Conservation (phyloP, 2,329 filamentous ascomycete species). For the Venturia aucupariae region DNA sequence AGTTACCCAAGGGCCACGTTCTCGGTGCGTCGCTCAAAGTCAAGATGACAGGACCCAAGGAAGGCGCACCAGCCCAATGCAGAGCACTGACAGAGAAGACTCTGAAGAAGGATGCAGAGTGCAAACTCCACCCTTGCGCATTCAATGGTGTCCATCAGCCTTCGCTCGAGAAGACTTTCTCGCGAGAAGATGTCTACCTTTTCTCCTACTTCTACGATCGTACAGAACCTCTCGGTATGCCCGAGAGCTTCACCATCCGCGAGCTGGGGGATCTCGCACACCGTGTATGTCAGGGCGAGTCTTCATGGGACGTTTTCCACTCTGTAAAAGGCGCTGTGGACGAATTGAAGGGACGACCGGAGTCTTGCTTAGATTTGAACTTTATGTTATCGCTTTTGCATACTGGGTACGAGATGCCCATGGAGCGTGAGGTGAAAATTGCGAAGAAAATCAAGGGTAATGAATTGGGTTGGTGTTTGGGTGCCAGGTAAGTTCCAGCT, state of each 20-base stretch:
- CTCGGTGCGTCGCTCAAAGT: slow-evolving; percentile 59
- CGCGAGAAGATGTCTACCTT: slow-evolving; percentile 85
- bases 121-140: slow-evolving; percentile 81
- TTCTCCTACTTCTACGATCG: slow-evolving; percentile 99
- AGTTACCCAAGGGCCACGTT: slow-evolving; percentile 55
- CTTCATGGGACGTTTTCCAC: slow-evolving; percentile 71
- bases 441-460: slow-evolving; percentile 98
- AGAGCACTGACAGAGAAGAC: slow-evolving; percentile 85
- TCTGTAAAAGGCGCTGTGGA: slow-evolving; percentile 67
- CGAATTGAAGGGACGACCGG: slow-evolving; percentile 72
- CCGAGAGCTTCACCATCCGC: slow-evolving; percentile 86
- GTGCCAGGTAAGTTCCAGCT: slow-evolving; percentile 64
- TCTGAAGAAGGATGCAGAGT: slow-evolving; percentile 75
- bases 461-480: slow-evolving; percentile 95
- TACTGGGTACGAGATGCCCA: slow-evolving; percentile 95
- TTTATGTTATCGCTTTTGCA: slow-evolving; percentile 92
- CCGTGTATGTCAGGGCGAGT: slow-evolving; percentile 72
- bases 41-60: slow-evolving; percentile 78
- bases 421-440: slow-evolving; percentile 92
- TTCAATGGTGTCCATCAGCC: slow-evolving; percentile 98
- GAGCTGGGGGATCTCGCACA: slow-evolving; percentile 81
- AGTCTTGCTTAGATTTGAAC: slow-evolving; percentile 90
- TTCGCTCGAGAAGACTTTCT: slow-evolving; percentile 82
- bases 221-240: slow-evolving; percentile 88
- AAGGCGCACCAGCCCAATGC: slow-evolving; percentile 73